A percentile compares a stretch with the other conserved stretches of the same genome.
Evolutionary conservation across 2,329 filamentous ascomycete genomes (phyloP).

Genomic region (Aspergillus viridinutans): DNA sequence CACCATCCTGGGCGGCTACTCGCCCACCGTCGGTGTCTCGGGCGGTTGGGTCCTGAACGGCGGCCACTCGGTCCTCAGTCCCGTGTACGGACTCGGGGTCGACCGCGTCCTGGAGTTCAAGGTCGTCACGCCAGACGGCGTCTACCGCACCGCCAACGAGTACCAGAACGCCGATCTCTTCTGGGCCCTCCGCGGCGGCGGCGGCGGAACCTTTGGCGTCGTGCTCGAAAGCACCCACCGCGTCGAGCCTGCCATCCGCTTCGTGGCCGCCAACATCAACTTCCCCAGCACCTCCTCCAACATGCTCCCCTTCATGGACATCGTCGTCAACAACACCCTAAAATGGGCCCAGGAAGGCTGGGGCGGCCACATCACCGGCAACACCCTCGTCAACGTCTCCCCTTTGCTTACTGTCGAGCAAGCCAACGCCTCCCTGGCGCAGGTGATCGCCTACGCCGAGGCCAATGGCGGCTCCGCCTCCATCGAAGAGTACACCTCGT

Average conservation of each 20-base stretch:
- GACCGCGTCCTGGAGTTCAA: constrained; percentile 50
- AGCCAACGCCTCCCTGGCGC: constrained; percentile 10
- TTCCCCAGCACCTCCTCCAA: constrained; percentile 14
- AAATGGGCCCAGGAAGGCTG: constrained; percentile 19
- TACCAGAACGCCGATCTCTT: constrained; percentile 18
- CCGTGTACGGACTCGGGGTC: constrained; percentile 48
- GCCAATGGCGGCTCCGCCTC: constrained; percentile 10
- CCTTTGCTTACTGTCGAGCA: constrained; percentile 9
- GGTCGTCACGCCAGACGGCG: constrained; percentile 42
- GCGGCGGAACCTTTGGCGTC: constrained; percentile 16
- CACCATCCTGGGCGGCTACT: constrained; percentile 21
- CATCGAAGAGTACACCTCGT: constrained; percentile 15
- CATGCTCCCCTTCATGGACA: constrained; percentile 17
- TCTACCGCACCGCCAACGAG: constrained; percentile 11
- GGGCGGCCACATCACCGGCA: constrained; percentile 19
- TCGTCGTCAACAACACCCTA: constrained; percentile 18
- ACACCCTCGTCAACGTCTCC: constrained; percentile 15
- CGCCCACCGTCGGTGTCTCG: constrained; percentile 50
- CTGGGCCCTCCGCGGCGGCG: constrained; percentile 17
- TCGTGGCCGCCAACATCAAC: constrained; percentile 11
- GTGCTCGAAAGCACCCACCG: constrained; percentile 10
- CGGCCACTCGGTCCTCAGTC: constrained; percentile 52
- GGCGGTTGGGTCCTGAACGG: constrained; percentile 58
- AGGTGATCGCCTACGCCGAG: constrained; percentile 9
- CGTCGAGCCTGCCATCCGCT: constrained; percentile 8